phyloP scores from a whole-genome alignment of 2,329 filamentous ascomycete genomes.

The Alternaria ventricosa region DNA sequence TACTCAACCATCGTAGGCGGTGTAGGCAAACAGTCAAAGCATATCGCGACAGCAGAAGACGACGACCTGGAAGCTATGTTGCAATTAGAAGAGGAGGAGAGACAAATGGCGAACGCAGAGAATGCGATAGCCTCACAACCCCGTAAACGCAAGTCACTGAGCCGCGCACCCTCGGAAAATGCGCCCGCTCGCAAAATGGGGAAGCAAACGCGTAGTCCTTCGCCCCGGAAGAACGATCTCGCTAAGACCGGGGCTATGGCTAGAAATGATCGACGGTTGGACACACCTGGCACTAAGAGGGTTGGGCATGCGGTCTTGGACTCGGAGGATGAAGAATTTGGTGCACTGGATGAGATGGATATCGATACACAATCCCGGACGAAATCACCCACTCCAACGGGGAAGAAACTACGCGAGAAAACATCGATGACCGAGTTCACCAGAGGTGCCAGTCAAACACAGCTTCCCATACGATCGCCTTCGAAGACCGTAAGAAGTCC shows the following conservation, averaged over 20 bases:
- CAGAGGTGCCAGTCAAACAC: conserved; percentile 15
- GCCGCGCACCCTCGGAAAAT: conserved; percentile 36
- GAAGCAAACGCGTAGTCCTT: conserved; percentile 31
- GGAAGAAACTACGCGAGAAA: conserved; percentile 17
- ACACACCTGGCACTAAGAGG: conserved; percentile 23
- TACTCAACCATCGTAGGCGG: conserved; percentile 52
- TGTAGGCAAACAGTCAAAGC: conserved; percentile 1
- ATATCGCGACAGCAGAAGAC: neutral
- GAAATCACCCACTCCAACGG: conserved; percentile 16
- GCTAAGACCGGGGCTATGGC: neutral
- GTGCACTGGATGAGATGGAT: conserved; percentile 37
- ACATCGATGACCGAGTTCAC: conserved; percentile 16
- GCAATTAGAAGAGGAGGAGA: conserved; percentile 23
- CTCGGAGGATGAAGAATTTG: conserved; percentile 43
- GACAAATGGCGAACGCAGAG: conserved; percentile 10
- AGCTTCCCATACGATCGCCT: conserved; percentile 36
- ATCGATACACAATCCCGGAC: conserved; percentile 17
- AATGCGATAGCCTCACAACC: conserved; percentile 11
- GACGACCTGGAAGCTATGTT: conserved; percentile 19
- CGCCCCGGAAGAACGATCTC: conserved; percentile 16
- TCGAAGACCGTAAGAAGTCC: conserved; percentile 25
- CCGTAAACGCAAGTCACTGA: conserved; percentile 42
- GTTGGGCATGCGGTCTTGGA: conserved; percentile 33
- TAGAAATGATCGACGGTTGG: conserved; percentile 1
- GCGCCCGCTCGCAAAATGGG: conserved; percentile 39